Conservation (phyloP, 768 basidiomycete genomes). For the Pleurotus tuoliensis region DNA sequence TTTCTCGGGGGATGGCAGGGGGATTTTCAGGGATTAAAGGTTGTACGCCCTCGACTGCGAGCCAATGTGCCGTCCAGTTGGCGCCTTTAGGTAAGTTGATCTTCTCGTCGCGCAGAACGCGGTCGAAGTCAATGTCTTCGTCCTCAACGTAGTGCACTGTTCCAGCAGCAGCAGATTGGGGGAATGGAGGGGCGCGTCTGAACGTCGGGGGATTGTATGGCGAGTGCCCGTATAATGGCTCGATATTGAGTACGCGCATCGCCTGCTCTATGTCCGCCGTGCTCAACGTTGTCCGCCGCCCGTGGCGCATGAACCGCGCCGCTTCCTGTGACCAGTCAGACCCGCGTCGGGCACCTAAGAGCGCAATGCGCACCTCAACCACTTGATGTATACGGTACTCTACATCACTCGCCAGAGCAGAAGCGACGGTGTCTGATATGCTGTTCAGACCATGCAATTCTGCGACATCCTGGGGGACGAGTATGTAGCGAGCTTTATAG, state of each 20-base stretch:
- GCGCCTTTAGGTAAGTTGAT: conserved; percentile 77
- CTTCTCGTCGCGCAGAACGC: conserved; percentile 82
- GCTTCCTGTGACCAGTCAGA: conserved; percentile 63
- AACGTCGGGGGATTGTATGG: conserved; percentile 60
- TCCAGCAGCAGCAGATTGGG: conserved; percentile 49
- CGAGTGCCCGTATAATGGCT: conserved; percentile 88
- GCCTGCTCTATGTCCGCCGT: conserved; percentile 93
- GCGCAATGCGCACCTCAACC: conserved; percentile 60
- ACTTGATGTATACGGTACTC: conserved; percentile 96
- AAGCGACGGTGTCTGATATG: conserved; percentile 75
- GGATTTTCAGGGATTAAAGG: conserved; percentile 96
- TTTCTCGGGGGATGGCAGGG: conserved; percentile 66
- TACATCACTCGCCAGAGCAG: conserved; percentile 89
- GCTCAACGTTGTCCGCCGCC: conserved; percentile 83
- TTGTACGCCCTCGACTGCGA: conserved; percentile 97
- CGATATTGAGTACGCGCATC: conserved; percentile 90
- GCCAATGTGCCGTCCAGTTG: conserved; percentile 93
- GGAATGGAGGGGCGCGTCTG: conserved; percentile 54
- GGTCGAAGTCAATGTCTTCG: conserved; percentile 96
- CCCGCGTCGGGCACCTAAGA: neutral
- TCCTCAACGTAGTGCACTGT: conserved; percentile 93
- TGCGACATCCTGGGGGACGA: conserved; percentile 71
- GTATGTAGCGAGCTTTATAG: conserved; percentile 1
- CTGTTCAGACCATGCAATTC: conserved; percentile 78
- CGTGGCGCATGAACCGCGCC: conserved; percentile 94